These are phyloP conservation scores for Ilyonectria mors-panacis DNA, from an alignment of 2,329 filamentous ascomycete genomes.

Conservation along the genomic window DNA sequence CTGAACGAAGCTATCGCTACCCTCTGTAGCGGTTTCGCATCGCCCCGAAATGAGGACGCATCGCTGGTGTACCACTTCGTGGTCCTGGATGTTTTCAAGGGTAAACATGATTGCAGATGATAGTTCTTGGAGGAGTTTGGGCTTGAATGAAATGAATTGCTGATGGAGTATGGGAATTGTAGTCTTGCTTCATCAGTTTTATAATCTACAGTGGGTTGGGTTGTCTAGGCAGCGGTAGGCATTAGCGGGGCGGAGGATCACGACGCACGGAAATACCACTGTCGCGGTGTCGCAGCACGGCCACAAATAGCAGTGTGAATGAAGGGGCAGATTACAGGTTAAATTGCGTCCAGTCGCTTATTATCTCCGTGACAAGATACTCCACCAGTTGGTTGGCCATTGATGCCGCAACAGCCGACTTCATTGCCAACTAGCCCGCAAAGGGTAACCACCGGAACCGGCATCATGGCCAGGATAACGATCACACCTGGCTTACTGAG, in stretches of 20 bases:
- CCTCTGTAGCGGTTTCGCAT: conserved; percentile 9
- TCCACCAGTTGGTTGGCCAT: not conserved
- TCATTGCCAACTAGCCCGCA: not conserved
- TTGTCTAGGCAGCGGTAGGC: not conserved
- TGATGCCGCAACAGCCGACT: not conserved
- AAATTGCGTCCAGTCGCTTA: not conserved
- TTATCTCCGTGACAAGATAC: not conserved
- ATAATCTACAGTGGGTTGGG: not conserved
- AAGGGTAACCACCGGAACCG: not conserved
- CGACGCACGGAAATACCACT: not conserved
- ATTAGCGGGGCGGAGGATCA: not conserved
- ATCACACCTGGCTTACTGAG: not conserved
- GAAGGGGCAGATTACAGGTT: not conserved
- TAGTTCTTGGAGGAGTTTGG: not conserved
- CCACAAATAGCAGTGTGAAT: not conserved
- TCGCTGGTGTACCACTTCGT: conserved; percentile 37
- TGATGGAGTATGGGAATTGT: not conserved
- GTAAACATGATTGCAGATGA: conserved; percentile 20
- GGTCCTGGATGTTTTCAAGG: conserved; percentile 37
- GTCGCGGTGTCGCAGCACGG: too few relatives aligned
- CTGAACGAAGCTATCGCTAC: conserved; percentile 14
- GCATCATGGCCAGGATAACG: not conserved
- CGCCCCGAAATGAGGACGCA: conserved; percentile 34
- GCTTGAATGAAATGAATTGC: not conserved
- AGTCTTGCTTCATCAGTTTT: not conserved